Evolutionary conservation across 2,329 filamentous ascomycete species (phyloP).

Genomic region (Thelonectria olida): DNA sequence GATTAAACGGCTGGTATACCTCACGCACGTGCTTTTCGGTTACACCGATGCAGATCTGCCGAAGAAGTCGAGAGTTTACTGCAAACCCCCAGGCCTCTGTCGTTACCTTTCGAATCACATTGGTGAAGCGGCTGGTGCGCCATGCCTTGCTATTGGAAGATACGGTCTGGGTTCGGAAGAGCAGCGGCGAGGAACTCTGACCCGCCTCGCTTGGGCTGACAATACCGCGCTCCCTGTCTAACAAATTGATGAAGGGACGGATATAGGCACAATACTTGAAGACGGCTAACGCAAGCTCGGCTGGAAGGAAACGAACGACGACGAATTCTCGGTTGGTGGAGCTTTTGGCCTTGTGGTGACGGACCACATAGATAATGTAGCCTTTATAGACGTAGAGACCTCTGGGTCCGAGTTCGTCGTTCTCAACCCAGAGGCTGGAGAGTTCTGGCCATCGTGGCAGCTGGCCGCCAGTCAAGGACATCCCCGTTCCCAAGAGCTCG

Average conservation of each 20-base stretch:
- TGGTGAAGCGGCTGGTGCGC: background rate
- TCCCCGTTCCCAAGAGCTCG: background rate
- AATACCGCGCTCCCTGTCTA: background rate
- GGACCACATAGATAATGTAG: background rate
- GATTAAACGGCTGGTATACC: background rate
- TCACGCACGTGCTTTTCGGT: slow-evolving; percentile 15
- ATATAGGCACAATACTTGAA: slow-evolving; percentile 4
- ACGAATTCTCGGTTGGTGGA: slow-evolving; percentile 9
- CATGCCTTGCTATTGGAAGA: background rate
- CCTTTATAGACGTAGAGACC: slow-evolving; percentile 7
- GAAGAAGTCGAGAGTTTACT: background rate
- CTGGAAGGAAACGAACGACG: slow-evolving; percentile 6
- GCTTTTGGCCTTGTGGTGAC: slow-evolving; percentile 8
- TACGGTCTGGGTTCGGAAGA: background rate
- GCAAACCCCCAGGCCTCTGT: background rate
- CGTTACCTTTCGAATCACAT: background rate
- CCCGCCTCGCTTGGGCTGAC: background rate
- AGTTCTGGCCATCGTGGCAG: background rate
- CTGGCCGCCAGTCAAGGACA: too few species aligned
- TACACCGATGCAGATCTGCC: slow-evolving; percentile 14
- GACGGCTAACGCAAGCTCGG: background rate
- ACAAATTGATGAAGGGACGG: background rate
- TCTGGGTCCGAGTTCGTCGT: background rate
- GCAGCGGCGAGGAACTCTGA: background rate
- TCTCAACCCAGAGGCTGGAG: background rate